Evolutionary conservation across 352 stramenopile genomes (phyloP), one percentile per base, ranked within the genome.

Genomic region (Sclerospora graminicola): DNA sequence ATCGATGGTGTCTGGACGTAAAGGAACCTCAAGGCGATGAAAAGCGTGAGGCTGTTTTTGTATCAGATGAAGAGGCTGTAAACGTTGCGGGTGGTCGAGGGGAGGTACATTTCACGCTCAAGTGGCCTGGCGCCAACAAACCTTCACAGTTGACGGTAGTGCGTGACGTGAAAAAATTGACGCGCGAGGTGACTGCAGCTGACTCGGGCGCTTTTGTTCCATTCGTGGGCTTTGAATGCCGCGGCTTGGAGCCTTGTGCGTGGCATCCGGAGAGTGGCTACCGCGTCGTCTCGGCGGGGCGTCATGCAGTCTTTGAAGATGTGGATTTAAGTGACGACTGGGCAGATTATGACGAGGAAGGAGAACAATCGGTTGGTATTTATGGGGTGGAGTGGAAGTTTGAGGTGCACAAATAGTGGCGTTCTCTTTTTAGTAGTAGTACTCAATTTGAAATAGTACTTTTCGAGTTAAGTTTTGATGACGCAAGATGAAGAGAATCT

Each of bases 91-190:
- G 80, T 26, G 76, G 80, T 9, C 70, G 80, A 28, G 74, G 77
- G 24, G 74, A 82, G 19, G 82, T 69, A 37, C 79, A 94, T 37
- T 94, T 91, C 27, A 54, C 81, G 40, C 66, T 94, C 51, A 92
- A 87, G 68, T 94, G 77, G 77, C 82, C 80, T 2, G 82, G 82
- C 34, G 66, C 81, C 16, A 87, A 73, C 44, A 90, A 90, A 47
- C 60, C 80, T 27, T 65, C 70, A 51, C 72, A 89, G 54, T 63
- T 94, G 48, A 89, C 75, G 32, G 77, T 94, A 24, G 64, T 91
- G 38, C 75, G 77, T 23, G 77, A 90, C 53, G 59, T 89, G n/a
- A 94, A 92, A 63, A 90, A 89, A 45, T 68, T 89, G 47, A 89
- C 76, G 48, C 72, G 77, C 19, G 55, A 50, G 1, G 45, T 92